Percentiles rank a stretch among this genome's conserved stretches.
phyloP scores from a whole-genome alignment of 176 grass and related monocot species.

The Eragrostis curvula region DNA sequence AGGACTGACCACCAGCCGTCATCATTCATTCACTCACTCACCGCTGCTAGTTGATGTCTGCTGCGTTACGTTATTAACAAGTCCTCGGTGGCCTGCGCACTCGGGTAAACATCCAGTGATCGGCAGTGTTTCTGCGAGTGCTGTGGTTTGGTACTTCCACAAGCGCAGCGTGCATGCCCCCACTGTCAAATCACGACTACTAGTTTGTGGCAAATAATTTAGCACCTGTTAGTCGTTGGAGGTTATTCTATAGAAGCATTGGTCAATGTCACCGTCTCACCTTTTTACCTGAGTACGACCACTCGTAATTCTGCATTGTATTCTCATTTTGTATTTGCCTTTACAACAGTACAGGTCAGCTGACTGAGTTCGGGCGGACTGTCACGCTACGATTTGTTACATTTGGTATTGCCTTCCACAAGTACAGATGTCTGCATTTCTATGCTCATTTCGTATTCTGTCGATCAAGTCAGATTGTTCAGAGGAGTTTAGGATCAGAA shows the following conservation, averaged over 20 bases:
- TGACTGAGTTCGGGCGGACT: neutral
- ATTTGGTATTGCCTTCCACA: no score
- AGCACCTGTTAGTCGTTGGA: neutral
- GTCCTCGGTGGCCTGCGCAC: conserved; percentile 18
- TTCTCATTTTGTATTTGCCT: neutral
- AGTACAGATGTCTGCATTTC: neutral
- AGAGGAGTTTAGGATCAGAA: neutral
- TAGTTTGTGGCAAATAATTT: neutral
- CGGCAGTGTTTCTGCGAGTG: neutral
- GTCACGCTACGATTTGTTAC: no score
- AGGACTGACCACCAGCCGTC: neutral
- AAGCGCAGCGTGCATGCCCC: neutral
- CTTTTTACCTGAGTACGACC: neutral
- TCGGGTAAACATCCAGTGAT: neutral
- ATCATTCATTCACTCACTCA: neutral
- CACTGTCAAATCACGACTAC: conserved; percentile 21
- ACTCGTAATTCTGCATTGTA: neutral
- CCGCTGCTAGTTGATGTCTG: neutral
- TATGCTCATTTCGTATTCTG: neutral
- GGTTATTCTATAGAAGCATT: neutral
- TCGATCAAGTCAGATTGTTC: neutral
- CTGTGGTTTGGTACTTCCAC: conserved; percentile 9
- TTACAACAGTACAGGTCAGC: neutral
- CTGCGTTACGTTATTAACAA: neutral
- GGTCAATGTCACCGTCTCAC: neutral